Conservation (phyloP, 768 basidiomycete species). For the Dacryopinax spathularia region DNA sequence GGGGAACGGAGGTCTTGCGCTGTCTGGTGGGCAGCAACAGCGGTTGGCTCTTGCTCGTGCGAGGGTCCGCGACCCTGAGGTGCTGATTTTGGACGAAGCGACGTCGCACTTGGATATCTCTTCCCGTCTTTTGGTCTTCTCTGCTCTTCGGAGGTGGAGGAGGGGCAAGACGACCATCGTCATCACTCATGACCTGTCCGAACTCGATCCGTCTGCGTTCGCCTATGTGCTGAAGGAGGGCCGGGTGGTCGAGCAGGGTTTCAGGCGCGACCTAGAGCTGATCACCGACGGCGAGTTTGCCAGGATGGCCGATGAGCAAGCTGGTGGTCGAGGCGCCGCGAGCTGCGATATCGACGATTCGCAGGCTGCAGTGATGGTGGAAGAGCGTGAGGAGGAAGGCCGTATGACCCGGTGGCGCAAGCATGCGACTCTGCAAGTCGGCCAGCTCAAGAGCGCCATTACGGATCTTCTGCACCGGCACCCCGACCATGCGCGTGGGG, state of each 20-base stretch:
- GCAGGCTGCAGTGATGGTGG: conserved; percentile 22
- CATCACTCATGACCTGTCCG: conserved; percentile 89
- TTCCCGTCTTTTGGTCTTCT: conserved; percentile 72
- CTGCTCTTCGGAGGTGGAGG: conserved; percentile 48
- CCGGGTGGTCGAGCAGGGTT: conserved; percentile 72
- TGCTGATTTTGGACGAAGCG: conserved; percentile 44
- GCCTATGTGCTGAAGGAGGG: conserved; percentile 85
- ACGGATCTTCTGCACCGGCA: not conserved
- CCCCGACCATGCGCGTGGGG: not conserved
- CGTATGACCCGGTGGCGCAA: conserved; percentile 9
- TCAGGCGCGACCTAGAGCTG: conserved; percentile 58
- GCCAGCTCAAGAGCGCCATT: not conserved
- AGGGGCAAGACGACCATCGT: conserved; percentile 74
- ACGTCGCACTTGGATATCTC: conserved; percentile 59
- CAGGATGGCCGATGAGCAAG: conserved; percentile 48
- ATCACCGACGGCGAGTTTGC: conserved; percentile 50
- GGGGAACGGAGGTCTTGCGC: conserved; percentile 48
- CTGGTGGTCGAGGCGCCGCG: conserved; percentile 32
- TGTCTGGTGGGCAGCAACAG: conserved; percentile 85
- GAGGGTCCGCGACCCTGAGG: conserved; percentile 66
- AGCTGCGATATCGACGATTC: not conserved
- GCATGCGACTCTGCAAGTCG: not conserved
- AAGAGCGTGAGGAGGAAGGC: conserved; percentile 16
- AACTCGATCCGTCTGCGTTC: conserved; percentile 62
- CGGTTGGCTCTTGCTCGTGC: conserved; percentile 80